These are phyloP conservation scores for Lentinula sp. DNA, from an alignment of 768 basidiomycete genomes.

Conservation along the genomic window DNA sequence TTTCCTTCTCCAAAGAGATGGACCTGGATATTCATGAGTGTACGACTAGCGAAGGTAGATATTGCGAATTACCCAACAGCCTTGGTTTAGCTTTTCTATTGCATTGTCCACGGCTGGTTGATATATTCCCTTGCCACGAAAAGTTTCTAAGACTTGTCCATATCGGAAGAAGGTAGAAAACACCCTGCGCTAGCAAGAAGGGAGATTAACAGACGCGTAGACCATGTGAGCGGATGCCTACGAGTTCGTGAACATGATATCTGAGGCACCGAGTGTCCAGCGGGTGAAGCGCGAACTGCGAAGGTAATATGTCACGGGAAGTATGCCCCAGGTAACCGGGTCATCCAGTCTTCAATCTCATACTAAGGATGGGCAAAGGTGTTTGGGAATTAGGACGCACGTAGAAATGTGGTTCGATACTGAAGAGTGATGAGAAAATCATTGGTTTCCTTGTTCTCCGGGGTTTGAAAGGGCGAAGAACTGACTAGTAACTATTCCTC, in stretches of 20 bases:
- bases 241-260: slow-evolving; percentile 94
- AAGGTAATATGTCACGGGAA: slow-evolving; percentile 61
- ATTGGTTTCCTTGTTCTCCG: neutral
- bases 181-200: slow-evolving; percentile 44
- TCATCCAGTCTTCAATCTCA: slow-evolving; percentile 61
- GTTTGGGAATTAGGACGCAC: slow-evolving; percentile 34
- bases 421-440: slow-evolving; percentile 22
- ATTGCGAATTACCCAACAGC: slow-evolving; percentile 69
- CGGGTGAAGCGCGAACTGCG: slow-evolving; percentile 51
- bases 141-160: slow-evolving; percentile 90
- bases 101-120: slow-evolving; percentile 85
- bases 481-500: slow-evolving; percentile 69
- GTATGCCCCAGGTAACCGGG: slow-evolving; percentile 82
- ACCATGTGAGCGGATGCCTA: slow-evolving; percentile 28
- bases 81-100: slow-evolving; percentile 71
- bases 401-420: slow-evolving; percentile 95
- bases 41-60: neutral
- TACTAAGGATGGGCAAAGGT: neutral
- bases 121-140: slow-evolving; percentile 84
- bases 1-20: slow-evolving; percentile 91
- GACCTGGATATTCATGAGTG: slow-evolving; percentile 43
- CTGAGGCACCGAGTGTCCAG: slow-evolving; percentile 90
- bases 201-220: neutral
- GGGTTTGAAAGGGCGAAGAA: slow-evolving; percentile 6
- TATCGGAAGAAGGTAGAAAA: slow-evolving; percentile 81